phyloP scores from a whole-genome alignment of 1,139 yeast species.

The Yamadazyma atmosphaerica region DNA sequence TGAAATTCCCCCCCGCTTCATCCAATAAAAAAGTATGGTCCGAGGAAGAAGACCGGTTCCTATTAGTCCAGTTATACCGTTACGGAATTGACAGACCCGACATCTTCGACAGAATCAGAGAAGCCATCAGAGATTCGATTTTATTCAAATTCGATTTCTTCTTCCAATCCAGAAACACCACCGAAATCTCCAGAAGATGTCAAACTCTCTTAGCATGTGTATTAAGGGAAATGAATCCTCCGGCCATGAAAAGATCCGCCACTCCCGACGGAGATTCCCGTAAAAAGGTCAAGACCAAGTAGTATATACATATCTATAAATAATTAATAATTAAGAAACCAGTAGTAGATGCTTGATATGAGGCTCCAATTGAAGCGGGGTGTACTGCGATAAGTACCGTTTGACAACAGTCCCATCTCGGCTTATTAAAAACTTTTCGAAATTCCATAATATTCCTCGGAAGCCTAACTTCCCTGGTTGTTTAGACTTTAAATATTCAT shows the following conservation, averaged over 20 bases:
- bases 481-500: constrained; percentile 28
- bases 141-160: constrained; percentile 71
- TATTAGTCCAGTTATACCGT: constrained; percentile 62
- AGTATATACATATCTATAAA: too few species aligned
- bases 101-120: constrained; percentile 61
- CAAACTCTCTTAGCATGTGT: constrained; percentile 65
- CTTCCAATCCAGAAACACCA: constrained; percentile 63
- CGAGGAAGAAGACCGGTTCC: constrained; percentile 73
- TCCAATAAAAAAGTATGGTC: constrained; percentile 60
- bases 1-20: constrained; percentile 62
- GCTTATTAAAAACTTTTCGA: constrained; percentile 84
- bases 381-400: constrained; percentile 68
- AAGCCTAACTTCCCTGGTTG: constrained; percentile 65
- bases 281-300: constrained; percentile 14
- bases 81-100: constrained; percentile 68
- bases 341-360: constrained; percentile 3
- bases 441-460: constrained; percentile 89
- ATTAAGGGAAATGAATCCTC: constrained; percentile 53
- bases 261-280: constrained; percentile 16
- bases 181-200: constrained; percentile 69
- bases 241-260: constrained; percentile 15
- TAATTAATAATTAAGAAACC: too few species aligned
- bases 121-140: constrained; percentile 59
- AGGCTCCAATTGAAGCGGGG: constrained; percentile 59
- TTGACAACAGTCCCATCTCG: constrained; percentile 69